These are phyloP conservation scores for Meira nashicola DNA, from an alignment of 1,284 basidiomycete species.

Conservation along the genomic window DNA sequence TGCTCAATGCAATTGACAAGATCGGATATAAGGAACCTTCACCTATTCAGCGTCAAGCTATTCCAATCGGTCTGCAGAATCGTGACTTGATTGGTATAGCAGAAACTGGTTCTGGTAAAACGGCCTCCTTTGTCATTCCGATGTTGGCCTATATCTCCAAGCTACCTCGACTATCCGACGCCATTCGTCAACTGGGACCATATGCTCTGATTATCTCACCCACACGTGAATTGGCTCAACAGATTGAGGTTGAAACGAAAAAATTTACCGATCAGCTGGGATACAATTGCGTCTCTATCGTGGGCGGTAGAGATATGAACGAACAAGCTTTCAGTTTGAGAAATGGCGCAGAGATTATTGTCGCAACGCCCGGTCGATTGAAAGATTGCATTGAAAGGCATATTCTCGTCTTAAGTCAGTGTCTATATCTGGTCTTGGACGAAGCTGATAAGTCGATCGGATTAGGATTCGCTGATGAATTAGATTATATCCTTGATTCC, in stretches of 20 bases:
- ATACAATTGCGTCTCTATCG: constrained; percentile 90
- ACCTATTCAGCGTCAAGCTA: constrained; percentile 94
- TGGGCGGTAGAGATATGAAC: constrained; percentile 86
- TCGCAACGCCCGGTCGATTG: constrained; percentile 93
- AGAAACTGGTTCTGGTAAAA: constrained; percentile 92
- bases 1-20: constrained; percentile 77
- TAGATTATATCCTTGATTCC: constrained; percentile 91
- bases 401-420: constrained; percentile 89
- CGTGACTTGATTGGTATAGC: constrained; percentile 96
- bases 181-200: constrained; percentile 85
- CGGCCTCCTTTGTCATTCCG: constrained; percentile 97
- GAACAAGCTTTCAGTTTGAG: constrained; percentile 94
- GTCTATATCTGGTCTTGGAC: constrained; percentile 97
- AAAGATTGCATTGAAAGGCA: constrained; percentile 95
- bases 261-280: constrained; percentile 85
- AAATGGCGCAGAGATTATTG: constrained; percentile 94
- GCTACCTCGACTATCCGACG: constrained; percentile 78
- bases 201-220: constrained; percentile 90
- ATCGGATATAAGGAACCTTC: constrained; percentile 96
- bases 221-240: constrained; percentile 94
- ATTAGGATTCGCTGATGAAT: constrained; percentile 87
- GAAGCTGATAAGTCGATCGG: constrained; percentile 99
- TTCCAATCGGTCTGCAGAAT: constrained; percentile 92
- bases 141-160: constrained; percentile 90
- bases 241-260: constrained; percentile 86